Base-by-base conservation (phyloP, 495 filamentous ascomycete genomes). In the Aeminium ludgeri region DNA sequence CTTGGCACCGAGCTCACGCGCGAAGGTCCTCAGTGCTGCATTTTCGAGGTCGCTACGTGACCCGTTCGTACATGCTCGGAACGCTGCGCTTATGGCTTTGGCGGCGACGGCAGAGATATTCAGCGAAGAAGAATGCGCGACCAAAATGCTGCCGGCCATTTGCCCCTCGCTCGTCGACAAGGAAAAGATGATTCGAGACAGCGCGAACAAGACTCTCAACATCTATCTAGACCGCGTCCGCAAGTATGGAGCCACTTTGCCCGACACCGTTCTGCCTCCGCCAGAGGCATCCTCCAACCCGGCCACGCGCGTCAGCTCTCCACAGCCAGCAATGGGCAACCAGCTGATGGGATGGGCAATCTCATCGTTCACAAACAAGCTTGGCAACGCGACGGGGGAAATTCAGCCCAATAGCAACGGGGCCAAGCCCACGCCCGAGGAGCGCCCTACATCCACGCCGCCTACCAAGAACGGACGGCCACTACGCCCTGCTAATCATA, bases 301-400 rank as follows among this genome's bases (percentile, higher is more conserved):
- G 1, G 50, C 51, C 17, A 74, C 81, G 3, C 72, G 82, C 16
- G 86, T 91, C 64, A 78, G 76, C 42, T 89, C 82, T 1, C 69
- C 74, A 4, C 76, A 80, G 10, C 73, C 66, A 40, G 74, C 79
- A 76, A 18, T 30, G 3, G 45, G 46, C 17, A 20, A 20, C 6
- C 38, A 41, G 38, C 95, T 87, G 91, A 74, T 87, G 4, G 89
- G 91, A 31, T 97, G 89, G 89, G 89, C 89, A 0, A 93, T 97
- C 34, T 94, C 89, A 1, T 92, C 83, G n/a, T 95, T 97, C 59
- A 94, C 89, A 3, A 94, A 94, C 59, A 95, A 91, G 52, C 55
- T 97, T 20, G 73, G 80, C 10, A 59, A 82, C 2, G 82, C 84
- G 2, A 78, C 75, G 20, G 89, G 89, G 13, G 79, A 92, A 34